A percentile compares a stretch with the other conserved stretches of the same genome.
phyloP scores from a whole-genome alignment of 1,284 basidiomycete genomes.

The Bjerkandera adusta region DNA sequence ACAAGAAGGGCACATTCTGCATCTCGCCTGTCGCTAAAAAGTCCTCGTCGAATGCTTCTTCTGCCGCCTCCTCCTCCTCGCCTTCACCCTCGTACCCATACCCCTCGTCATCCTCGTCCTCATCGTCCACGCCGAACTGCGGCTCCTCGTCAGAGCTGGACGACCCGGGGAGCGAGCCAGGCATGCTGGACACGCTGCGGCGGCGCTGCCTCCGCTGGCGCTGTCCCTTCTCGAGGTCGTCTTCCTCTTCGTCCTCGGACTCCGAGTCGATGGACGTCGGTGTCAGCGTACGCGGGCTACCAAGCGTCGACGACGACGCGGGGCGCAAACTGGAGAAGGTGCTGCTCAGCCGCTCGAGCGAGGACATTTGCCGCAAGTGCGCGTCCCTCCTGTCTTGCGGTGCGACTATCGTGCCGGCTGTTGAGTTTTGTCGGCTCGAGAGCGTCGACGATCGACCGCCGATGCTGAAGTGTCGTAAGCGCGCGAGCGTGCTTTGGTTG shows the following conservation, averaged over 20 bases:
- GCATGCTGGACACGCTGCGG: constrained; percentile 78
- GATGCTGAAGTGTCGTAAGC: constrained; percentile 80
- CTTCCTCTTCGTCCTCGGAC: constrained; percentile 51
- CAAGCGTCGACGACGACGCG: constrained; percentile 30
- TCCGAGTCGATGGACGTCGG: constrained; percentile 50
- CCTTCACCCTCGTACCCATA: constrained; percentile 36
- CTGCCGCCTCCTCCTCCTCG: constrained; percentile 49
- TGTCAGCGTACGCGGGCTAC: constrained; percentile 53
- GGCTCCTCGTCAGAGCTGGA: constrained; percentile 41
- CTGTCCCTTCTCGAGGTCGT: constrained; percentile 35
- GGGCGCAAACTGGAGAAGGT: constrained; percentile 49
- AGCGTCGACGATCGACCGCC: constrained; percentile 42
- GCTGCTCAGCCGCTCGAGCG: constrained; percentile 63
- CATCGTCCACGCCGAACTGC: constrained; percentile 49
- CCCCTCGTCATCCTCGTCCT: constrained; percentile 33
- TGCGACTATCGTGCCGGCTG: constrained; percentile 29
- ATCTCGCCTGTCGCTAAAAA: constrained; percentile 80
- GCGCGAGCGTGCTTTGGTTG: constrained; percentile 67
- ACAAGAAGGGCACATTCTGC: constrained; percentile 80
- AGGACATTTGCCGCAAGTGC: constrained; percentile 66
- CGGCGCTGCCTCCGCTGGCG: constrained; percentile 37
- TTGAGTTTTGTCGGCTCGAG: constrained; percentile 26
- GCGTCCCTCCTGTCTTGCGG: constrained; percentile 20
- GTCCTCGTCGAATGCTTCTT: constrained; percentile 77
- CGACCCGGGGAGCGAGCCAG: constrained; percentile 61